Conservation (phyloP, 441 rosid species). For the Pelargonium australe region DNA sequence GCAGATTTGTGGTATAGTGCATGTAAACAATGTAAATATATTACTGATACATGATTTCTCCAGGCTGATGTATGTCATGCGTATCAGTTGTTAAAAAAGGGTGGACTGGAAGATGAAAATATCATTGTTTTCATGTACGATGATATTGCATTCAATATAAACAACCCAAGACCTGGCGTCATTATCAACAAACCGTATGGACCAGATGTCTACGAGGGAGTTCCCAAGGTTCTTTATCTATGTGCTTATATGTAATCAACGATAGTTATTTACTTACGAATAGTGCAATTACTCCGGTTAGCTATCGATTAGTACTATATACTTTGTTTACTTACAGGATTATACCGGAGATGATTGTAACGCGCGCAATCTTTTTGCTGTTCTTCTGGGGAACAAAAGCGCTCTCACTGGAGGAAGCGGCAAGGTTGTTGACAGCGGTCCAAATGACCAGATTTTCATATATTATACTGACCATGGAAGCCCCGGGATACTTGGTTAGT, state of each 20-base stretch:
- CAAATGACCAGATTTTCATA: slow-evolving; percentile 50
- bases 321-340: slow-evolving; percentile 33
- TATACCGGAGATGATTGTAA: slow-evolving; percentile 42
- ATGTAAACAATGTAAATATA: too few species aligned
- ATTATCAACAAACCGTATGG: slow-evolving; percentile 56
- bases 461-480: slow-evolving; percentile 61
- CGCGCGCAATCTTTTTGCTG: slow-evolving; percentile 40
- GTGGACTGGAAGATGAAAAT: slow-evolving; percentile 62
- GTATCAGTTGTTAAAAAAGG: slow-evolving; percentile 49
- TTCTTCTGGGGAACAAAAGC: slow-evolving; percentile 50
- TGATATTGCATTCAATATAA: slow-evolving; percentile 41
- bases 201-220: slow-evolving; percentile 52
- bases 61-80: slow-evolving; percentile 75
- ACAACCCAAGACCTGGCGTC: slow-evolving; percentile 60
- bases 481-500: slow-evolving; percentile 44
- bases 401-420: slow-evolving; percentile 67
- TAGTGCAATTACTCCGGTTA: too few species aligned
- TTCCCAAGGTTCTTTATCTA: slow-evolving; percentile 42
- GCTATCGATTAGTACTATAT: not conserved
- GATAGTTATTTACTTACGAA: too few species aligned
- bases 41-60: too few species aligned
- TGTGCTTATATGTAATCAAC: too few species aligned
- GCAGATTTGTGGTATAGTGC: too few species aligned
- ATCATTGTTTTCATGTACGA: slow-evolving; percentile 68
- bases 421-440: slow-evolving; percentile 52